Percentiles rank a stretch among this genome's conserved stretches.
phyloP scores from a whole-genome alignment of 805 yeast genomes.

The Lipomyces orientalis region DNA sequence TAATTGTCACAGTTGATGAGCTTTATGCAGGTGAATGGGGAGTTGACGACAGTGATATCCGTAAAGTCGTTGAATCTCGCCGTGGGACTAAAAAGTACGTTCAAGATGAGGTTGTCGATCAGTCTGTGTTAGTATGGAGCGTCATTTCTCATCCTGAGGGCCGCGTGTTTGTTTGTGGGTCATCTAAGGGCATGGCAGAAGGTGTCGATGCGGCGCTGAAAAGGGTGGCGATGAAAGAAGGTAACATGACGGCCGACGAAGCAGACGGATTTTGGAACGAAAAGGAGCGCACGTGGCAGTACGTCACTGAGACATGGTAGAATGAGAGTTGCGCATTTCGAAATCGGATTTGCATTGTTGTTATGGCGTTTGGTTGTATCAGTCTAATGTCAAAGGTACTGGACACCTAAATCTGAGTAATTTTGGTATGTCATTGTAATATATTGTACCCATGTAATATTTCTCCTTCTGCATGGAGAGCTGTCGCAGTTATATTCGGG shows the following conservation, averaged over 20 bases:
- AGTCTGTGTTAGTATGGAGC: conserved; percentile 40
- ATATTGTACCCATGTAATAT: neutral
- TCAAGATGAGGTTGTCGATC: conserved; percentile 39
- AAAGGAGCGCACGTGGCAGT: conserved; percentile 34
- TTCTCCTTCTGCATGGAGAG: neutral
- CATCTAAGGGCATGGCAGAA: conserved; percentile 41
- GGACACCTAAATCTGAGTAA: too few relatives aligned
- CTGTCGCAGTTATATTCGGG: neutral
- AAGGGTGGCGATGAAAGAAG: conserved; percentile 37
- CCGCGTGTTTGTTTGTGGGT: conserved; percentile 41
- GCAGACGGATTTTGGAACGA: conserved; percentile 39
- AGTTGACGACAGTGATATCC: conserved; percentile 35
- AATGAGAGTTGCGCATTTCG: neutral
- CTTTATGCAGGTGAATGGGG: conserved; percentile 43
- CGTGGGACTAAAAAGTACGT: conserved; percentile 40
- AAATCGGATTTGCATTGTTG: neutral
- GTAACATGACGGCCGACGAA: conserved; percentile 27
- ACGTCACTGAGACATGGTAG: conserved; percentile 36
- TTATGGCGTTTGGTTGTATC: neutral
- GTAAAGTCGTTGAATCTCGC: conserved; percentile 41
- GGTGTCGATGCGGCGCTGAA: conserved; percentile 40
- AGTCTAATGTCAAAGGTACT: too few relatives aligned
- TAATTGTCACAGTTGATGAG: conserved; percentile 35
- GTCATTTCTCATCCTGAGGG: conserved; percentile 41
- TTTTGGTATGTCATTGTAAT: neutral